Conservation (phyloP, 2,329 filamentous ascomycete genomes). For the Coleophoma eucalyptorum region DNA sequence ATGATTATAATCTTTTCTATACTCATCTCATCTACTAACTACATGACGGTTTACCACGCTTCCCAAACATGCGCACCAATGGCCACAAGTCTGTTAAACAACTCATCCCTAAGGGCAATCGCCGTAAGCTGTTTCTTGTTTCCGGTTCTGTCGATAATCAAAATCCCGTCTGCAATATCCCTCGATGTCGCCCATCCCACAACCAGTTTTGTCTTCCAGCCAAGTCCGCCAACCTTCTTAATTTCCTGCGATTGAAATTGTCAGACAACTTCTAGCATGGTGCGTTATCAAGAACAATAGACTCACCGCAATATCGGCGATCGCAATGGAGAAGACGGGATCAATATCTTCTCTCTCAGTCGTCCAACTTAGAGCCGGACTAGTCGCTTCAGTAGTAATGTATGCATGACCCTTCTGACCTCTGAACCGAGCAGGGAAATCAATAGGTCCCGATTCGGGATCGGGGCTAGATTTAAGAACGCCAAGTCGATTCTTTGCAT, state of each 20-base stretch:
- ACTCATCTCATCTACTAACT: no score
- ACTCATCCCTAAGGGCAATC: constrained; percentile 66
- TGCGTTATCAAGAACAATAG: no score
- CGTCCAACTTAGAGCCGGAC: constrained; percentile 55
- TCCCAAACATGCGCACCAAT: constrained; percentile 85
- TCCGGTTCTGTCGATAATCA: constrained; percentile 43
- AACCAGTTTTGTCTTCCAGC: constrained; percentile 81
- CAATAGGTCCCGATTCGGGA: constrained; percentile 61
- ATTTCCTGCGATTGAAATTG: constrained; percentile 44
- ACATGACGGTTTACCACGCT: constrained; percentile 53
- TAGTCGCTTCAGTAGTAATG: constrained; percentile 62
- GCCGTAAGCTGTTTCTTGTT: constrained; percentile 63
- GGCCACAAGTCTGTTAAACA: constrained; percentile 75
- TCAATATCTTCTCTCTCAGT: constrained; percentile 45
- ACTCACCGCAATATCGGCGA: constrained; percentile 56
- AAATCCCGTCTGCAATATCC: constrained; percentile 67
- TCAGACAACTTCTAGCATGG: no score
- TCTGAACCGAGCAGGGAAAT: constrained; percentile 69
- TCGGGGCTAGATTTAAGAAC: constrained; percentile 49
- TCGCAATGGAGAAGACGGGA: constrained; percentile 65
- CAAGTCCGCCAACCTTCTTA: constrained; percentile 75
- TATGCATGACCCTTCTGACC: constrained; percentile 72
- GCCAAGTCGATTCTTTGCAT: constrained; percentile 68
- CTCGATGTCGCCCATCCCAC: constrained; percentile 75
- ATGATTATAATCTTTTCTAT: no score